Base-by-base conservation (phyloP, 1,139 yeast species). In the Scheffersomyces titani region DNA sequence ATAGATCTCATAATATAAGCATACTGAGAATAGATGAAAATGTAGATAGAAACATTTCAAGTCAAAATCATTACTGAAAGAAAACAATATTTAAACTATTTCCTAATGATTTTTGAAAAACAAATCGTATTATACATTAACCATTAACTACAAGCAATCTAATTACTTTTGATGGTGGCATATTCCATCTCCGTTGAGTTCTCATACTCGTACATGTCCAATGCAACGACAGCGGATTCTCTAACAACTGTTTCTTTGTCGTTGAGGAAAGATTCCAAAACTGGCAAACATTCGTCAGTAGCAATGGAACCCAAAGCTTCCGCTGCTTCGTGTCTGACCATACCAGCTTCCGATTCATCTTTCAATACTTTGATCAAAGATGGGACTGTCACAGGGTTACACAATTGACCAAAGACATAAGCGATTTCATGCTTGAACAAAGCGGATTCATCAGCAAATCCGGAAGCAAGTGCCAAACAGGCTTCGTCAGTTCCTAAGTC, bases 281-380 rank as follows among this genome's bases (percentile, higher is more conserved):
- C 88, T 19, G 98, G 98, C 63, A 93, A 82, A 53, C 94, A 97
- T 58, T 93, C 98, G 66, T 91, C 97, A n/a, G 98, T 91, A 24
- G 97, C 98, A 71, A 96, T 94, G 36, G 97, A 85, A 22, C 99
- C 99, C 65, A 96, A 82, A 36, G 99, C 99, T 76, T 96, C 99
- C 40, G 99, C 99, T 57, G 99, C 99, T 76, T 96, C 99, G 71
- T 96, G 99, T 77, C 99, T 89, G 45, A 96, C 99, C 99, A 96
- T 96, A 59, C 96, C 97, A 51, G 96, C 98, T 77, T 96, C 97
- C 19, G 75, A 70, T 57, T 82, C 85, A 71, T 91, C 86, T 65
- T 86, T 85, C 66, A 96, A 83, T 7, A 94, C 93, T 73, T 90
- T 87, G 61, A 92, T 83, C 64, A 96, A 83, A 22, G 96, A 81